Conservation (phyloP, 176 grass and related monocot genomes). For the Aegilops sharonensis region DNA sequence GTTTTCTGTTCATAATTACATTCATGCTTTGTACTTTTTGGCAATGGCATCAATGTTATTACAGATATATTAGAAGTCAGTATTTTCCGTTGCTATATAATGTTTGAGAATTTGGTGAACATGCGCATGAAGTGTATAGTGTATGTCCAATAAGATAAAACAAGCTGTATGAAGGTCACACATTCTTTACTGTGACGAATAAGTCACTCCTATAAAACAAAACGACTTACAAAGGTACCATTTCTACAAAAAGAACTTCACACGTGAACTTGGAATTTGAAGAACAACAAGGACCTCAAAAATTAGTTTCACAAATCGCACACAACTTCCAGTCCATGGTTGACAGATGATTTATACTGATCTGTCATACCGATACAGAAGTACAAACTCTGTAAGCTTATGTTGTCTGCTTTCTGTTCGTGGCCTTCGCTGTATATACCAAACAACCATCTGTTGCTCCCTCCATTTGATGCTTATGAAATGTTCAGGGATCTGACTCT, state of each 20-base stretch:
- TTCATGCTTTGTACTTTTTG: slow-evolving; percentile 4
- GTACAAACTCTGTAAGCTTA: slow-evolving; percentile 42
- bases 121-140: slow-evolving; percentile 22
- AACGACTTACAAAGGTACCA: slow-evolving; percentile 48
- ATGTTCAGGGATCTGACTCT: slow-evolving; percentile 31
- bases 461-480: slow-evolving; percentile 36
- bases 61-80: not conserved
- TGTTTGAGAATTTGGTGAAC: slow-evolving; percentile 12
- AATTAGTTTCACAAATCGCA: slow-evolving; percentile 62
- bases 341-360: slow-evolving; percentile 44
- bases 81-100: slow-evolving; percentile 20
- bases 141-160: not conserved
- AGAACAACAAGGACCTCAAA: slow-evolving; percentile 51
- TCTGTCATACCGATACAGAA: slow-evolving; percentile 47
- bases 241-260: slow-evolving; percentile 91
- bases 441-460: slow-evolving; percentile 32
- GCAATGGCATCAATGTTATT: not conserved
- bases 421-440: slow-evolving; percentile 40
- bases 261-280: slow-evolving; percentile 44
- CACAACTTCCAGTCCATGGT: slow-evolving; percentile 53
- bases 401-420: slow-evolving; percentile 36
- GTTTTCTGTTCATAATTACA: not conserved
- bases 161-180: slow-evolving; percentile 30
- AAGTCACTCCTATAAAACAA: slow-evolving; percentile 73
- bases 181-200: slow-evolving; percentile 37